Evolutionary conservation across 2,329 filamentous ascomycete species (phyloP).

Genomic region (Talaromyces sp.): DNA sequence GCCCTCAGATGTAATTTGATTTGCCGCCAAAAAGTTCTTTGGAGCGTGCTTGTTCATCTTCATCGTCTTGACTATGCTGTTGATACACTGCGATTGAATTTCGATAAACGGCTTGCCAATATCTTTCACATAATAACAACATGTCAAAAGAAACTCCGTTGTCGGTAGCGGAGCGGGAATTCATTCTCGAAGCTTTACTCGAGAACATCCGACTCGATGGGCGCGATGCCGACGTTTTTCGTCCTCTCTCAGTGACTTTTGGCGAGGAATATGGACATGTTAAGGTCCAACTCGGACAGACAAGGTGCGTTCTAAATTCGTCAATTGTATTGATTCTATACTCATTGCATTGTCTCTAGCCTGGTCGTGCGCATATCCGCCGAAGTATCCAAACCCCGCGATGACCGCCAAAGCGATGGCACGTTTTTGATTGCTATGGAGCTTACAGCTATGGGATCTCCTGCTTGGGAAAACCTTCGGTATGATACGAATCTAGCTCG

Average conservation of each 20-base stretch:
- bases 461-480: conserved; percentile 82
- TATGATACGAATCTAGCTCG: conserved; percentile 37
- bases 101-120: background rate
- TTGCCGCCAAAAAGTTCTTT: conserved; percentile 21
- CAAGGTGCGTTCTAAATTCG: conserved; percentile 59
- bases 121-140: conserved; percentile 49
- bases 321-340: background rate
- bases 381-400: conserved; percentile 79
- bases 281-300: conserved; percentile 85
- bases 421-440: conserved; percentile 91
- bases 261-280: conserved; percentile 89
- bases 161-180: conserved; percentile 82
- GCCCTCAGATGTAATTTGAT: conserved; percentile 3
- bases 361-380: conserved; percentile 82
- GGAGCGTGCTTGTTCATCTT: background rate
- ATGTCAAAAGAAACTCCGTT: conserved; percentile 95
- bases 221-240: conserved; percentile 75
- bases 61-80: background rate
- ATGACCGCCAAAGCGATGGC: conserved; percentile 91
- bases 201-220: conserved; percentile 82
- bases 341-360: conserved; percentile 49
- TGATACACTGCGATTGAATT: background rate
- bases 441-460: conserved; percentile 86
- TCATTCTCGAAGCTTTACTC: conserved; percentile 77
- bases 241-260: conserved; percentile 74